These are phyloP conservation scores for Colletotrichum plurivorum DNA, from an alignment of 2,329 filamentous ascomycete species.

Conservation along the genomic window DNA sequence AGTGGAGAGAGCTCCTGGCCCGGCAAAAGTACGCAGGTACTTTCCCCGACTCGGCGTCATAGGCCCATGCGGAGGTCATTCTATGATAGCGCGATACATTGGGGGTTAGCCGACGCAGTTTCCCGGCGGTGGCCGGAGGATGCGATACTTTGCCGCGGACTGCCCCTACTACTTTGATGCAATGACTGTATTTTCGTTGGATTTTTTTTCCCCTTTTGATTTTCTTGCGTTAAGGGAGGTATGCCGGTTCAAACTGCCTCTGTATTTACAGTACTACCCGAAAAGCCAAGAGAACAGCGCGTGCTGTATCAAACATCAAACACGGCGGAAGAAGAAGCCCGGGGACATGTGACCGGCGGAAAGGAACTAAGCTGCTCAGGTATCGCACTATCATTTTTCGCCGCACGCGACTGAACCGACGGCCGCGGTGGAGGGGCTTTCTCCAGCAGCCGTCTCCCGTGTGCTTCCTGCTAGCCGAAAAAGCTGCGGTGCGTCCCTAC, in stretches of 20 bases:
- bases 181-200: neutral
- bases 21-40: slow-evolving; percentile 36
- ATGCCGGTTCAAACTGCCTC: no score
- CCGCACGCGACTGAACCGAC: slow-evolving; percentile 28
- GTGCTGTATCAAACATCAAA: no score
- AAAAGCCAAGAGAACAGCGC: no score
- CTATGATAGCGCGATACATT: slow-evolving; percentile 37
- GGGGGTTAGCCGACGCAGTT: slow-evolving; percentile 21
- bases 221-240: neutral
- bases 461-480: slow-evolving; percentile 32
- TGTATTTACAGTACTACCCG: no score
- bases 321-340: neutral
- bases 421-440: slow-evolving; percentile 28
- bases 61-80: slow-evolving; percentile 34
- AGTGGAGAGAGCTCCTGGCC: slow-evolving; percentile 27
- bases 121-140: slow-evolving; percentile 21
- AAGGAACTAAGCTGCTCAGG: slow-evolving; percentile 17
- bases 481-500: slow-evolving; percentile 20
- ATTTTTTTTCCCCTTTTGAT: neutral
- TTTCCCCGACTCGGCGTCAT: slow-evolving; percentile 36
- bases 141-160: slow-evolving; percentile 6
- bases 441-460: slow-evolving; percentile 17
- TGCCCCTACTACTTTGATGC: slow-evolving; percentile 15
- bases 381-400: slow-evolving; percentile 34
- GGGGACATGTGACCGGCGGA: slow-evolving; percentile 31